Evolutionary conservation across 2,329 filamentous ascomycete genomes (phyloP).

Genomic region (Aspergillus tanneri): DNA sequence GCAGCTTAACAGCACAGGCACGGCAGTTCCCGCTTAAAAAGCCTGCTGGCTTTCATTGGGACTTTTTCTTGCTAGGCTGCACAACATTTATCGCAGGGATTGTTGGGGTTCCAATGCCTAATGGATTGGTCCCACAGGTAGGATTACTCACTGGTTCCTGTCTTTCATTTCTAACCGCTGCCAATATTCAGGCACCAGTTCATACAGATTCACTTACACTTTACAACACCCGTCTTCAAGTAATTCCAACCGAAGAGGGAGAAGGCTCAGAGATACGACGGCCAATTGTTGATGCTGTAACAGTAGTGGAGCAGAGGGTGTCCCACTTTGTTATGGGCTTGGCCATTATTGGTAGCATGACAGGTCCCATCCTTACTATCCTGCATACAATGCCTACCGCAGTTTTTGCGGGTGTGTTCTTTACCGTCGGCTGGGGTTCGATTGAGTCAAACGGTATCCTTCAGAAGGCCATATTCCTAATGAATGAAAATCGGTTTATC

Average conservation of each 20-base stretch:
- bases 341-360: constrained; percentile 73
- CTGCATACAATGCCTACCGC: constrained; percentile 73
- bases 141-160: too few relatives aligned
- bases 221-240: constrained; percentile 71
- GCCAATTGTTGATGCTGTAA: constrained; percentile 38
- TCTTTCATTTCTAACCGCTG: too few relatives aligned
- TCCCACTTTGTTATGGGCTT: constrained; percentile 75
- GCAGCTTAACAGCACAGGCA: constrained; percentile 74
- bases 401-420: constrained; percentile 74
- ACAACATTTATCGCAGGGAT: constrained; percentile 72
- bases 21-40: constrained; percentile 76
- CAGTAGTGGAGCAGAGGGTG: constrained; percentile 65
- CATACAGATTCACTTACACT: constrained; percentile 63
- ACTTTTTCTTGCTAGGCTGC: constrained; percentile 72
- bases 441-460: constrained; percentile 73
- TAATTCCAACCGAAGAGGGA: constrained; percentile 58
- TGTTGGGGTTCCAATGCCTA: constrained; percentile 72
- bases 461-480: constrained; percentile 65
- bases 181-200: constrained; percentile 59
- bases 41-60: constrained; percentile 80
- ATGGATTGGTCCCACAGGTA: constrained; percentile 76
- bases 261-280: constrained; percentile 59
- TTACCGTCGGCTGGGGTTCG: constrained; percentile 76
- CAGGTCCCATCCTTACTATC: constrained; percentile 67
- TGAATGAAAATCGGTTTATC: constrained; percentile 61